Evolutionary conservation across 164 flowering plant genomes (phyloP), one percentile per base, ranked within the genome.

Genomic region (Vitis rotundifolia): DNA sequence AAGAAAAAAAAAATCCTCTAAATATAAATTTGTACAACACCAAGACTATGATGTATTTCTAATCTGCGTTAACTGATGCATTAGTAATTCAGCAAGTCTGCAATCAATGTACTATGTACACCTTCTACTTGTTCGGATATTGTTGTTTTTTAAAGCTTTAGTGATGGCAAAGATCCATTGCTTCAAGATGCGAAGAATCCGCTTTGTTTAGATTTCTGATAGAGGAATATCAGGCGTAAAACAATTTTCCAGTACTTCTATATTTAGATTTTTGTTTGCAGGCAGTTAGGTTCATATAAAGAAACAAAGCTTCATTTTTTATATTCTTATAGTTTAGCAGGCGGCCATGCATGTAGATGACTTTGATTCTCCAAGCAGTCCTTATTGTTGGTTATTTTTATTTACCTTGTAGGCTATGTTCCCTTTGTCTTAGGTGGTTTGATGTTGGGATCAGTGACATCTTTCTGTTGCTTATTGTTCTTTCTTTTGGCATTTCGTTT

Each of bases 401-500:
- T 37, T 37, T 37, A 37, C 3, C 5, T 37, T 37, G 44, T 37
- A 37, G 44, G 44, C 44, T 37, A 37, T 37, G 0, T 37, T 37
- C 3, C 44, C 44, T 53, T 53, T 13, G 18, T 13, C 16, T 53
- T 53, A 53, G 56, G 56, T 16, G 31, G 54, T 18, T 49, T 19
- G 37, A 63, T 11, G 16, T 63, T 22, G n/a, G 66, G 28, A 13
- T 2, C 8, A 11, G 65, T 19, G 15, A 14, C 59, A 15, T 60
- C 3, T 60, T 31, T n/a, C 8, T 52, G n/a, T 26, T 15, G 18
- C 50, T 29, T 65, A 11, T 48, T 44, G 31, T 59, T 59, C 8
- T 14, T 49, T 12, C 7, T 56, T 58, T 71, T 69, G 59, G 61
- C 52, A 10, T 61, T 7, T 75, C 9, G 19, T 60, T 15, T 74